Conservation (phyloP, 345 rosid genomes). For the Cardiospermum halicacabum region DNA sequence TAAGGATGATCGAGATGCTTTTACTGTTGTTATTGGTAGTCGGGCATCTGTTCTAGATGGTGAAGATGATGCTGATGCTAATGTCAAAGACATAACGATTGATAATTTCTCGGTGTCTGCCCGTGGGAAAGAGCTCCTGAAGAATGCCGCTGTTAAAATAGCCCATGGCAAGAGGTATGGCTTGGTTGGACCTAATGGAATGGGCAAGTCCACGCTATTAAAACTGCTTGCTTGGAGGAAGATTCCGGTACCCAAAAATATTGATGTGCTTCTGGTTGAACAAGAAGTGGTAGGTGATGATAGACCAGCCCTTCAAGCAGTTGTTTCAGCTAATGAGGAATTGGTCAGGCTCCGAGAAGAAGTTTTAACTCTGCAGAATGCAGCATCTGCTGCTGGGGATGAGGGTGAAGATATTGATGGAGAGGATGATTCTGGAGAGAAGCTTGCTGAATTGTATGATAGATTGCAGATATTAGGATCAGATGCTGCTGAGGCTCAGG, state of each 20-base stretch:
- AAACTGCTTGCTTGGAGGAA: slow-evolving; percentile 36
- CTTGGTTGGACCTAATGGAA: slow-evolving; percentile 35
- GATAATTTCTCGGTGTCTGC: slow-evolving; percentile 38
- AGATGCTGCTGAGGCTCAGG: slow-evolving; percentile 34
- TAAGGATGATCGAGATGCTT: slow-evolving; percentile 36
- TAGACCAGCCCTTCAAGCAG: slow-evolving; percentile 30
- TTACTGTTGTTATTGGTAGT: slow-evolving; percentile 36
- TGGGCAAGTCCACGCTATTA: slow-evolving; percentile 29
- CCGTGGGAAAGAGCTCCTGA: slow-evolving; percentile 33
- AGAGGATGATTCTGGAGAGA: slow-evolving; percentile 28
- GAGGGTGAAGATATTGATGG: not conserved
- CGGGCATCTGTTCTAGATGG: slow-evolving; percentile 33
- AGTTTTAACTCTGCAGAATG: slow-evolving; percentile 21
- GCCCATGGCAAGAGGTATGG: slow-evolving; percentile 43
- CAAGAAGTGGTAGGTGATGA: slow-evolving; percentile 35
- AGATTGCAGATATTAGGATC: slow-evolving; percentile 29
- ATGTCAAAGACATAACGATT: slow-evolving; percentile 30
- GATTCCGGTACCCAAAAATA: slow-evolving; percentile 33
- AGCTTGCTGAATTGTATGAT: slow-evolving; percentile 31
- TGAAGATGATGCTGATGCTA: slow-evolving; percentile 30
- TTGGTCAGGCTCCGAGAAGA: slow-evolving; percentile 20
- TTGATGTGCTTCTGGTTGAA: slow-evolving; percentile 33
- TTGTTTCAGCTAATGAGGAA: slow-evolving; percentile 33
- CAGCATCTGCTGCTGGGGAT: not conserved
- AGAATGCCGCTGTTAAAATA: slow-evolving; percentile 30